Evolutionary conservation across 2,329 filamentous ascomycete genomes (phyloP), one percentile per base, ranked within the genome.

Genomic region (Ploettnerulaceae sp.): DNA sequence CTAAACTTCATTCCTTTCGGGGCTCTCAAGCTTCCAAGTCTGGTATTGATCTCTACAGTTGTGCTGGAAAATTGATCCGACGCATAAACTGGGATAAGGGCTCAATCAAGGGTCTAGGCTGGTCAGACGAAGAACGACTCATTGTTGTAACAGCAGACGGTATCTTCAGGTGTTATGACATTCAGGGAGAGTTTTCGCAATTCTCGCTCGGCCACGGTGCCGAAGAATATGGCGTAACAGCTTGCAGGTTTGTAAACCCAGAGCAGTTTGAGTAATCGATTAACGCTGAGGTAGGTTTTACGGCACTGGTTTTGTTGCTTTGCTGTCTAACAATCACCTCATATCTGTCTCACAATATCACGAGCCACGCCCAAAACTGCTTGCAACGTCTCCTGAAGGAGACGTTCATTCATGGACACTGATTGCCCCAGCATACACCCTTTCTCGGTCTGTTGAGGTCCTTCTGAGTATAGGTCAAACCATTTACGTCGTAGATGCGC

Each of bases 101-200:
- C 35, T 73, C 82, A 3, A 87, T 98, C 62, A 86, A 84, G 65
- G 89, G 88, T 2, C 75, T 98, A 15, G 93, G 93, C 25, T 98
- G 93, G 93, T 95, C 90, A 15, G 91, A 95, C 61, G 89, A 96
- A 55, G 93, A 98, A 72, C 85, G 86, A 63, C 75, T 98, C 36
- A 72, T 98, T 3, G 85, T 96, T 0, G 82, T 97, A 41, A 88
- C 89, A 7, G 79, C 86, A 43, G 91, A 98, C 62, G 93, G 93
- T 18, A 91, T 82, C 1, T 91, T 97, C 33, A 78, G 90, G 50
- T 93, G 89, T 66, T 82, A 89, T 64, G 87, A 93, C 61, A 71
- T 98, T n/a, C 86, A 95, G 65, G 88, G 86, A 52, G 91, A 97
- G 64, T 98, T 98, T 64, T 88, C 84, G 12, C 90, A 95, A 48